These are phyloP conservation scores for Dactylis glomerata DNA, from an alignment of 176 grass and related monocot species.

Conservation along the genomic window DNA sequence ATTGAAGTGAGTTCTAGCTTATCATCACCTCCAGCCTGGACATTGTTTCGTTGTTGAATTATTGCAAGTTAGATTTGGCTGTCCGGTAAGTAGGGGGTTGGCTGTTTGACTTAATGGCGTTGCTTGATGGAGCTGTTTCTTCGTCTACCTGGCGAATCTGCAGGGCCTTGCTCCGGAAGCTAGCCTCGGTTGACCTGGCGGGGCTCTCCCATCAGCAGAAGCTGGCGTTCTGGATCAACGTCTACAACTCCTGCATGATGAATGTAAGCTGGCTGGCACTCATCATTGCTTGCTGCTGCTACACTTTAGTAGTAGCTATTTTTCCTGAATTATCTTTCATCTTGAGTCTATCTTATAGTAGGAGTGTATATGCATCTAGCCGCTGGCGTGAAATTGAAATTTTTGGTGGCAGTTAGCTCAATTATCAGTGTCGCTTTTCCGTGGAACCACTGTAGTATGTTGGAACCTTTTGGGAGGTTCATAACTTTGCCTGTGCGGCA, in stretches of 20 bases:
- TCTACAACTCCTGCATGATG: conserved; percentile 98
- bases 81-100: conserved; percentile 27
- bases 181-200: conserved; percentile 57
- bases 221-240: conserved; percentile 99
- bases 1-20: conserved; percentile 66
- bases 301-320: background rate
- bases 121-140: conserved; percentile 1
- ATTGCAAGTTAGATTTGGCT: conserved; percentile 39
- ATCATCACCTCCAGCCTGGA: background rate
- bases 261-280: conserved; percentile 57
- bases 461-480: conserved; percentile 5
- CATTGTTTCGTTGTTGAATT: background rate
- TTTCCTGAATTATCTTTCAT: background rate
- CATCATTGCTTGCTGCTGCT: background rate
- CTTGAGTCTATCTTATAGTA: background rate
- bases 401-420: background rate
- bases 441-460: background rate
- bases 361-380: background rate
- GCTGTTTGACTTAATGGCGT: conserved; percentile 20
- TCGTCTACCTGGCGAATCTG: conserved; percentile 37
- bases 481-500: background rate
- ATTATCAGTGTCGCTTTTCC: too few species aligned
- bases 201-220: conserved; percentile 87
- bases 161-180: conserved; percentile 66
- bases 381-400: background rate